Conservation (phyloP, 2,329 filamentous ascomycete species). For the Trichoderma breve region DNA sequence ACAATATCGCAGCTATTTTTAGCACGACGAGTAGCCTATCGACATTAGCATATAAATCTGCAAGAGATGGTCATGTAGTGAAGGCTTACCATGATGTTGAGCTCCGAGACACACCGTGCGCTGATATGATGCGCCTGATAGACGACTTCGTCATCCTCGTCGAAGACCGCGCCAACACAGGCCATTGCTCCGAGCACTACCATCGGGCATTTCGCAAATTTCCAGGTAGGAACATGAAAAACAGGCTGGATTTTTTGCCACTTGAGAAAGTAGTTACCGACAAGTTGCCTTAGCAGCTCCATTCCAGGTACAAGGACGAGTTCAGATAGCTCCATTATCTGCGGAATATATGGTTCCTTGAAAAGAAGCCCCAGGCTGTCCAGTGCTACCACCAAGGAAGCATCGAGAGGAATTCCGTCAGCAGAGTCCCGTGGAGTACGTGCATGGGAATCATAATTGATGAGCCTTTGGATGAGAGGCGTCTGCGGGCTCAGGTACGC, state of each 20-base stretch:
- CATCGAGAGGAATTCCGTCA: not conserved
- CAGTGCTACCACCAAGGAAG: not conserved
- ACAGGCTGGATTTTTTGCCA: conserved; percentile 33
- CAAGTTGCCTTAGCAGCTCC: conserved; percentile 25
- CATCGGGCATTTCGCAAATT: conserved; percentile 25
- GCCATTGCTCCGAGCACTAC: conserved; percentile 32
- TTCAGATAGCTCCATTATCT: not conserved
- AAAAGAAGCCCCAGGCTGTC: conserved; percentile 24
- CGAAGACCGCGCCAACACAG: conserved; percentile 30
- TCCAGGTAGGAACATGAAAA: conserved; percentile 32
- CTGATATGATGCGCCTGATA: conserved; percentile 26
- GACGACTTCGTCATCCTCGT: conserved; percentile 20
- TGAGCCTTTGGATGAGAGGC: not conserved
- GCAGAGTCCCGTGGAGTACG: not conserved
- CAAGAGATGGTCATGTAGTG: not conserved
- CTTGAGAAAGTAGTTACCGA: conserved; percentile 27
- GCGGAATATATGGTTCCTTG: conserved; percentile 23
- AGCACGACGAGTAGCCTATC: conserved; percentile 27
- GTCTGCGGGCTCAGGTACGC: not conserved
- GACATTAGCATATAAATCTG: not conserved
- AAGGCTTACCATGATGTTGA: conserved; percentile 30
- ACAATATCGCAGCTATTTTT: conserved; percentile 28
- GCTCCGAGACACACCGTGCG: conserved; percentile 30
- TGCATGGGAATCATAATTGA: not conserved
- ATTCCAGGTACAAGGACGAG: conserved; percentile 22